Evolutionary conservation across 768 basidiomycete genomes (phyloP).

Genomic region (Termitomyces sp.): DNA sequence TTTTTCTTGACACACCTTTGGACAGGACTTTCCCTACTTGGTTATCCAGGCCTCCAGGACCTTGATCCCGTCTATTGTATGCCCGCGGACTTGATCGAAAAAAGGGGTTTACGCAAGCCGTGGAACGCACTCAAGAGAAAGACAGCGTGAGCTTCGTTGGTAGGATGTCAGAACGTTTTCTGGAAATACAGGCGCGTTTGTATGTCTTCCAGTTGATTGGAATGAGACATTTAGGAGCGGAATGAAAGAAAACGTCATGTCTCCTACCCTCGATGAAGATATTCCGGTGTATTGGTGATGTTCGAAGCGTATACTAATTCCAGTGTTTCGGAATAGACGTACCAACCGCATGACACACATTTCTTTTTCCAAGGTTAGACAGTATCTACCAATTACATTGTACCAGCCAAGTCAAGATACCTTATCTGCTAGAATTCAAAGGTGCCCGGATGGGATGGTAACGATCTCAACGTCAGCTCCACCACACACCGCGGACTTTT

Average conservation of each 20-base stretch:
- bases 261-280: not conserved
- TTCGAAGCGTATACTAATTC: not conserved
- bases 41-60: constrained; percentile 78
- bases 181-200: not conserved
- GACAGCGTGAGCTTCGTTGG: not conserved
- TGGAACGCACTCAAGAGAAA: constrained; percentile 53
- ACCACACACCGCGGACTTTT: not conserved
- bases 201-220: not conserved
- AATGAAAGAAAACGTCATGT: not conserved
- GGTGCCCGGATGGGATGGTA: not conserved
- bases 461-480: not conserved
- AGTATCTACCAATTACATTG: not conserved
- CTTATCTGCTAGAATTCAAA: not conserved
- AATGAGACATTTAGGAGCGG: not conserved
- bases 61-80: constrained; percentile 96
- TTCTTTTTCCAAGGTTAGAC: not conserved
- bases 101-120: constrained; percentile 59
- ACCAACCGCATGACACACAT: not conserved
- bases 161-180: not conserved
- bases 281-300: not conserved
- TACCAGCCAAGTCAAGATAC: not conserved
- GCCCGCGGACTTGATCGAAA: constrained; percentile 73
- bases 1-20: not conserved
- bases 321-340: not conserved
- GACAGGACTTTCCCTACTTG: constrained; percentile 79